phyloP scores from a whole-genome alignment of 345 rosid genomes.

The Dovyalis caffra region DNA sequence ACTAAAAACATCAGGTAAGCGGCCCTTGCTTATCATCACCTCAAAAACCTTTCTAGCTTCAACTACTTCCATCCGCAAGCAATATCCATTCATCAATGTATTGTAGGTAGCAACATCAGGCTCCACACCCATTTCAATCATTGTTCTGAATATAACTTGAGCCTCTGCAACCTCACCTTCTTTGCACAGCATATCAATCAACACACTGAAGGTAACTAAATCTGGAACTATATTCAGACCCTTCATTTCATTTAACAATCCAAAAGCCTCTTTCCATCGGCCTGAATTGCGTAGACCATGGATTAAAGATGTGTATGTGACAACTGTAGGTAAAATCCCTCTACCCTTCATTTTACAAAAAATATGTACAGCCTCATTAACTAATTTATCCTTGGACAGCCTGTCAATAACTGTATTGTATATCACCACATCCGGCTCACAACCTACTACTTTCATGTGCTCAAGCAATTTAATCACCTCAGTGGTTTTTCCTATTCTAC shows the following conservation, averaged over 20 bases:
- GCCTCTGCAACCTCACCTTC: not conserved
- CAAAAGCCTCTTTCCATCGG: constrained; percentile 15
- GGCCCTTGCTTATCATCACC: not conserved
- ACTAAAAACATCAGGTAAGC: not conserved
- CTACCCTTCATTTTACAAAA: constrained; percentile 23
- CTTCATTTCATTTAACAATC: constrained; percentile 20
- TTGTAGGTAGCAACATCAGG: not conserved
- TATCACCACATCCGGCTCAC: constrained; percentile 19
- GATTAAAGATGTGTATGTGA: constrained; percentile 32
- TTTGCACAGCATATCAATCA: not conserved
- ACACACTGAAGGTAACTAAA: not conserved
- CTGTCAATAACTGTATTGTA: constrained; percentile 30
- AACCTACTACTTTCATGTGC: constrained; percentile 14
- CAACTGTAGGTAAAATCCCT: constrained; percentile 27
- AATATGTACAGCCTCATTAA: constrained; percentile 21
- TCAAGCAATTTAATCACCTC: not conserved
- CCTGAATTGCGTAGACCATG: constrained; percentile 19
- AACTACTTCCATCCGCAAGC: too few species aligned
- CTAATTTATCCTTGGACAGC: constrained; percentile 26
- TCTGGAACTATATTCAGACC: not conserved
- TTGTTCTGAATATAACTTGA: not conserved
- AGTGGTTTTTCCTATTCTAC: not conserved
- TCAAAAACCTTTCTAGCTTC: too few species aligned
- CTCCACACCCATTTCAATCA: not conserved
- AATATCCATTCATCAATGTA: too few species aligned